Conservation (phyloP, 257 asterid species). For the Lavandula angustifolia region DNA sequence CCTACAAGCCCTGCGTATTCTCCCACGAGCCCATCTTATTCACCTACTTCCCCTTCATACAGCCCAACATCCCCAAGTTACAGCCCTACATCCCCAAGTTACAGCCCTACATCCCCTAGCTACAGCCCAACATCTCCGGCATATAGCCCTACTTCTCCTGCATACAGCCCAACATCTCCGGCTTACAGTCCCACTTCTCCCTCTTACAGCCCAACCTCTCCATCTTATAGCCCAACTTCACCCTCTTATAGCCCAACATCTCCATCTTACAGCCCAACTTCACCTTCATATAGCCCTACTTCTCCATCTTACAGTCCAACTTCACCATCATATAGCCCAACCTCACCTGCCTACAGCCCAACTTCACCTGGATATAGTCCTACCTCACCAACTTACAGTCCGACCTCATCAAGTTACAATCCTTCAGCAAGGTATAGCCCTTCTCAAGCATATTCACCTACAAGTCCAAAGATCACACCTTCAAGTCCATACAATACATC, state of each 20-base stretch:
- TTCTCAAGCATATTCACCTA: constrained; percentile 91
- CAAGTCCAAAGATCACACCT: constrained; percentile 84
- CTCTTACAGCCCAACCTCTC: constrained; percentile 81
- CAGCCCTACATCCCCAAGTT: constrained; percentile 85
- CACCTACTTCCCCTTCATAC: constrained; percentile 83
- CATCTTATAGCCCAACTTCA: constrained; percentile 81
- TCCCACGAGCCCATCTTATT: constrained; percentile 88
- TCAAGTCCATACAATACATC: constrained; percentile 96
- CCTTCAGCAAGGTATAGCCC: constrained; percentile 95
- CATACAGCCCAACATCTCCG: constrained; percentile 86
- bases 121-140: constrained; percentile 88
- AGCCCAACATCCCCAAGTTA: constrained; percentile 75
- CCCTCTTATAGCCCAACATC: constrained; percentile 91
- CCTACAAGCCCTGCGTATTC: constrained; percentile 95
- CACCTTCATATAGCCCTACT: constrained; percentile 79
- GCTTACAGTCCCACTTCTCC: constrained; percentile 82
- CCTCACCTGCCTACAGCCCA: constrained; percentile 90
- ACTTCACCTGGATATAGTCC: constrained; percentile 93
- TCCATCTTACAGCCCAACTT: constrained; percentile 84
- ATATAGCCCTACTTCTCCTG: constrained; percentile 87
- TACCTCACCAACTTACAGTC: constrained; percentile 76
- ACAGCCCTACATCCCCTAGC: constrained; percentile 83
- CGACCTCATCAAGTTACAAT: constrained; percentile 78
- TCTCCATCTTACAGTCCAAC: constrained; percentile 82
- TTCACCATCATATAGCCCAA: constrained; percentile 81